These are phyloP conservation scores for Suillus hirtellus DNA, from an alignment of 768 basidiomycete species.

Conservation along the genomic window DNA sequence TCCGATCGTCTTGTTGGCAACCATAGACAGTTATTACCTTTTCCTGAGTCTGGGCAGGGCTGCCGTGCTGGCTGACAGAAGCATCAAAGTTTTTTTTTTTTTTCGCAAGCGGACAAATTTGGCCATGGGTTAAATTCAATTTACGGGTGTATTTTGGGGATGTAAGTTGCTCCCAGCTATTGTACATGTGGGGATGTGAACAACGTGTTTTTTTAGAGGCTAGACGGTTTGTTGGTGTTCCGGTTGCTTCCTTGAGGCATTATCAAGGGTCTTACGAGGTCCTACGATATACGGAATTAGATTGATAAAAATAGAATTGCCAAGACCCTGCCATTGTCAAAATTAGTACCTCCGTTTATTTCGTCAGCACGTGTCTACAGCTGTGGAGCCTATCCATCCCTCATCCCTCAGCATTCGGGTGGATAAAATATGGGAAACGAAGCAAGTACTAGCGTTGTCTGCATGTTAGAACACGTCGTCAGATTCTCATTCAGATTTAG, in stretches of 20 bases:
- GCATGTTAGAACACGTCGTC: slow-evolving; percentile 12
- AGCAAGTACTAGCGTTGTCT: neutral
- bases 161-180: neutral
- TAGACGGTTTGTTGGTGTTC: neutral
- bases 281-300: slow-evolving; percentile 10
- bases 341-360: slow-evolving; percentile 7
- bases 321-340: slow-evolving; percentile 7
- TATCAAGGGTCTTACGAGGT: slow-evolving; percentile 1
- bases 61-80: neutral
- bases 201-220: neutral
- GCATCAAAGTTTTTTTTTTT: neutral
- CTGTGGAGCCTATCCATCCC: neutral
- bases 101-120: neutral
- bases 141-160: neutral
- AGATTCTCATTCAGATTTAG: slow-evolving; percentile 23
- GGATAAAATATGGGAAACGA: neutral
- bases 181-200: slow-evolving; percentile 1
- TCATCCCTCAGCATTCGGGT: neutral
- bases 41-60: neutral
- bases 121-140: neutral
- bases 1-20: neutral
- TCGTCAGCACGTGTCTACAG: neutral
- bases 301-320: slow-evolving; percentile 7
- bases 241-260: neutral
- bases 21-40: neutral